phyloP scores from a whole-genome alignment of 208 protist genomes.

The Lotmaria passim region DNA sequence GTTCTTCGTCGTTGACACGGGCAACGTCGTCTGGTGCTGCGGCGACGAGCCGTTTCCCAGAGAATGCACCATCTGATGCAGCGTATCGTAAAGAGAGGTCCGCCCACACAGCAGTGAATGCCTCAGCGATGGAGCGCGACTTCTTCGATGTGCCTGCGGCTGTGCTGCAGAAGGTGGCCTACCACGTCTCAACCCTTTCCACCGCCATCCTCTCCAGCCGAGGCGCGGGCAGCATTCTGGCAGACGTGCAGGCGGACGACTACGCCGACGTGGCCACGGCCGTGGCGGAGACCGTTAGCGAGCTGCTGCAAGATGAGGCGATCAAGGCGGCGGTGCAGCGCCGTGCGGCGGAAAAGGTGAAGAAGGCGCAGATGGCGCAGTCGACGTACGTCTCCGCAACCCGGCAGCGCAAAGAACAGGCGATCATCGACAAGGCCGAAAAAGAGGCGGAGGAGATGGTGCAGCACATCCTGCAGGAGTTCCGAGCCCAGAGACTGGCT shows the following conservation, averaged over 20 bases:
- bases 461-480: slow-evolving; percentile 76
- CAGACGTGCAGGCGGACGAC: slow-evolving; percentile 22
- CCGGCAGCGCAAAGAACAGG: slow-evolving; percentile 53
- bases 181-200: slow-evolving; percentile 52
- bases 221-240: slow-evolving; percentile 6
- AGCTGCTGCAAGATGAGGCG: slow-evolving; percentile 65
- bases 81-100: neutral
- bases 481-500: slow-evolving; percentile 42
- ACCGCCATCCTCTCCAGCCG: slow-evolving; percentile 51
- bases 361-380: slow-evolving; percentile 30
- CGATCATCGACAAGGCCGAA: slow-evolving; percentile 75
- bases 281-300: slow-evolving; percentile 59
- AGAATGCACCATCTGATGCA: neutral
- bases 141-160: slow-evolving; percentile 44
- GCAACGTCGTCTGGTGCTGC: too few relatives aligned
- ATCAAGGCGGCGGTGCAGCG: slow-evolving; percentile 71
- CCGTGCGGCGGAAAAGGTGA: slow-evolving; percentile 59
- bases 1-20: too few relatives aligned
- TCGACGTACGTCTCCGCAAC: slow-evolving; percentile 18
- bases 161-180: slow-evolving; percentile 49
- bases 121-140: slow-evolving; percentile 5
- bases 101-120: neutral
- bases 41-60: neutral
- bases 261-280: slow-evolving; percentile 52
- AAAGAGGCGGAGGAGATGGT: slow-evolving; percentile 77